These are phyloP conservation scores for Turritis glabra DNA, from an alignment of 345 rosid genomes.

Conservation along the genomic window DNA sequence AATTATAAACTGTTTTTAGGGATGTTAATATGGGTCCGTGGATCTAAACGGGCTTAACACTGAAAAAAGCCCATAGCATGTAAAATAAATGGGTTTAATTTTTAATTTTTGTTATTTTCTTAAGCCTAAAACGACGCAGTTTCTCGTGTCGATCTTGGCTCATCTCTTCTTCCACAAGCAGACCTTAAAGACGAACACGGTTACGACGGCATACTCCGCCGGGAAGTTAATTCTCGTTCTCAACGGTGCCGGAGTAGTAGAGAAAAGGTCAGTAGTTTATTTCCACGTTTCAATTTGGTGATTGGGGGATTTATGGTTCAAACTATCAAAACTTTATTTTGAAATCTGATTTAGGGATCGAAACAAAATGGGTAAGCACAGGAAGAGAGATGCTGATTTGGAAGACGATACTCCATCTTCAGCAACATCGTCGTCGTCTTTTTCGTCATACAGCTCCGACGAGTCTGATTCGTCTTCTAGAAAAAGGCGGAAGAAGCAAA, in stretches of 20 bases:
- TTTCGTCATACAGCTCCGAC: conserved; percentile 41
- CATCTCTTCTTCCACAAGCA: neutral
- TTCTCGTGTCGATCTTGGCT: neutral
- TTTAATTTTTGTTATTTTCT: neutral
- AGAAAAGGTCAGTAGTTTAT: conserved; percentile 33
- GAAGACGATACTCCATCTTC: conserved; percentile 41
- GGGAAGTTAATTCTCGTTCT: conserved; percentile 79
- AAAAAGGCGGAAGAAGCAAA: conserved; percentile 43
- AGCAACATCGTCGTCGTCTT: conserved; percentile 38
- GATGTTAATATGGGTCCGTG: too few relatives aligned
- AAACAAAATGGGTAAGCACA: conserved; percentile 34
- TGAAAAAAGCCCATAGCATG: neutral
- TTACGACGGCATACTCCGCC: conserved; percentile 67
- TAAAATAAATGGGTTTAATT: too few relatives aligned
- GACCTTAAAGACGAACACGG: conserved; percentile 3
- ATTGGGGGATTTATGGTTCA: neutral
- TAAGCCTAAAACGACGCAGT: neutral
- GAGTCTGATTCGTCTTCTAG: conserved; percentile 51
- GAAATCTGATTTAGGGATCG: conserved; percentile 22
- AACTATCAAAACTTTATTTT: neutral
- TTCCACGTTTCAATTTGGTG: neutral
- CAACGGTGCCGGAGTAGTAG: conserved; percentile 86
- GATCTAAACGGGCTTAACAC: neutral
- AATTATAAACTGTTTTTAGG: too few relatives aligned
- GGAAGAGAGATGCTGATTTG: conserved; percentile 44